These are phyloP conservation scores for Cryptococcus amylolentus DNA, from an alignment of 1,284 basidiomycete species.

Conservation along the genomic window DNA sequence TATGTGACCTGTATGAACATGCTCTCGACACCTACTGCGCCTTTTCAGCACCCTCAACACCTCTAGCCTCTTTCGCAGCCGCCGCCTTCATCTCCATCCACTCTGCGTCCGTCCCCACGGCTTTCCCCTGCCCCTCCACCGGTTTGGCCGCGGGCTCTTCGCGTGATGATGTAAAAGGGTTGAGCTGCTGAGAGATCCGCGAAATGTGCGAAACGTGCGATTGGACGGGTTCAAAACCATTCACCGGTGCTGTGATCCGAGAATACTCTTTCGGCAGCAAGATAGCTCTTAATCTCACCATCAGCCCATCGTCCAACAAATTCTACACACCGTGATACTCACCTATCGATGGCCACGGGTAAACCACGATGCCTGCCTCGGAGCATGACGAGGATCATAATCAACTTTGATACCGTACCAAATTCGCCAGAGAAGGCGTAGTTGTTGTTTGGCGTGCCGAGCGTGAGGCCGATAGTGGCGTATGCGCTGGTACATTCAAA, in stretches of 20 bases:
- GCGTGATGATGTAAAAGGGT: too few relatives aligned
- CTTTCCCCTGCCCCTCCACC: too few relatives aligned
- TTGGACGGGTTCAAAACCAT: not conserved
- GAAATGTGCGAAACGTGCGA: too few relatives aligned
- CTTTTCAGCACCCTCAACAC: too few relatives aligned
- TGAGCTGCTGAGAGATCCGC: too few relatives aligned
- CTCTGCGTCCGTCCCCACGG: too few relatives aligned
- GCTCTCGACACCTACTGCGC: too few relatives aligned
- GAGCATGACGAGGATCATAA: constrained; percentile 44
- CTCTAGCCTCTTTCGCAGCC: too few relatives aligned
- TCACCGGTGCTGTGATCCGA: constrained; percentile 11
- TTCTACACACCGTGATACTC: not conserved
- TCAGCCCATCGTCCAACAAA: constrained; percentile 1
- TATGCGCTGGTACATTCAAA: constrained; percentile 40
- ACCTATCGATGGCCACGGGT: constrained; percentile 41
- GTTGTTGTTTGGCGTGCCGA: constrained; percentile 37
- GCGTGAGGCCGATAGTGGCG: constrained; percentile 30
- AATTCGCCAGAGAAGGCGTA: constrained; percentile 40
- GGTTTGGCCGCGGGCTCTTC: too few relatives aligned
- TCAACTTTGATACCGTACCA: constrained; percentile 38
- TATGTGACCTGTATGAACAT: too few relatives aligned
- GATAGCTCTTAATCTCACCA: constrained; percentile 4
- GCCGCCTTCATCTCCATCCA: too few relatives aligned
- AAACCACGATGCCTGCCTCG: constrained; percentile 44
- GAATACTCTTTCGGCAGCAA: constrained; percentile 24